A percentile compares a stretch with the other conserved stretches of the same genome.
Conservation (phyloP, 2,329 filamentous ascomycete genomes). For the Laburnicola sp. region DNA sequence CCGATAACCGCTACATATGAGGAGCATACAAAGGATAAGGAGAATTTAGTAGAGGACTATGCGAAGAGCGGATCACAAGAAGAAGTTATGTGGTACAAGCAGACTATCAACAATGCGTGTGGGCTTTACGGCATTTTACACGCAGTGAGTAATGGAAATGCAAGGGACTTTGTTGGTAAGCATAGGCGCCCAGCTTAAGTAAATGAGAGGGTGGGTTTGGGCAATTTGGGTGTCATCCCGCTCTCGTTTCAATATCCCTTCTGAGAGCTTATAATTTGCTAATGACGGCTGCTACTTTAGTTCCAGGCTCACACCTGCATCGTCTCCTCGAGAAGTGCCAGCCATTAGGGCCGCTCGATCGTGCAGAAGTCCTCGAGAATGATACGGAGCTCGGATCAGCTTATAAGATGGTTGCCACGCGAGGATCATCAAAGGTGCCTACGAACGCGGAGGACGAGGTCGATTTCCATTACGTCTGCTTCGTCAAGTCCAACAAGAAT, state of each 20-base stretch:
- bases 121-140: conserved; percentile 88
- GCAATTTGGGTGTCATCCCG: no score
- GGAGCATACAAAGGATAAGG: neutral
- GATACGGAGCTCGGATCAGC: conserved; percentile 27
- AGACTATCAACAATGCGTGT: conserved; percentile 93
- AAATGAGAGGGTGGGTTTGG: no score
- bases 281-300: no score
- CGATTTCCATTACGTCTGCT: conserved; percentile 40
- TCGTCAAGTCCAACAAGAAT: conserved; percentile 30
- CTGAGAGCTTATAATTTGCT: no score
- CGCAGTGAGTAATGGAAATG: conserved; percentile 75
- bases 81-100: conserved; percentile 51
- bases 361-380: conserved; percentile 26
- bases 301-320: no score
- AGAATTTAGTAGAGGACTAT: neutral
- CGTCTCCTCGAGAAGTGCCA: neutral
- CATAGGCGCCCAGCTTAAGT: neutral
- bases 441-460: conserved; percentile 37
- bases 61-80: neutral
- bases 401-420: conserved; percentile 29
- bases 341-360: conserved; percentile 16
- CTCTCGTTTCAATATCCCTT: no score
- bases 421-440: conserved; percentile 25
- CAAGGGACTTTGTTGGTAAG: conserved; percentile 44
- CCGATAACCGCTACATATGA: neutral